Evolutionary conservation across 2,329 filamentous ascomycete species (phyloP), one percentile per base, ranked within the genome.

Genomic region (Hypoxylon sp.): DNA sequence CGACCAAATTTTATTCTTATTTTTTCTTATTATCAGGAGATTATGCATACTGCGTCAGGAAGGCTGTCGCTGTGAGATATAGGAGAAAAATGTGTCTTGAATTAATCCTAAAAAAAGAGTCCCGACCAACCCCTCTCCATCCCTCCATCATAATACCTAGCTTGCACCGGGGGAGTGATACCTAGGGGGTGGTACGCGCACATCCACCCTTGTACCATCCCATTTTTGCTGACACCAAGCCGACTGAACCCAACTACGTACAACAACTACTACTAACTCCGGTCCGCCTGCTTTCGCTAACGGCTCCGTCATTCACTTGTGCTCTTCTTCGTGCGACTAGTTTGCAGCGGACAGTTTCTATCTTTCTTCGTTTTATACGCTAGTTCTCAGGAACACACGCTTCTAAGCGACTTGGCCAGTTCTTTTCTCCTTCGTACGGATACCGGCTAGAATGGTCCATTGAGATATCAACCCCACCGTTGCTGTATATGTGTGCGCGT

Each of bases 391-490:
- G 15, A 9, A n/a, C 7, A 8, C 13, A 31, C n/a, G 17, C n/a
- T n/a, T n/a, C n/a, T n/a, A n/a, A n/a, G n/a, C n/a, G n/a, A n/a
- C 17, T 7, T 15, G 34, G 23, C 26, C 45, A 20, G 16, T 20
- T 23, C 29, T 17, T 47, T 38, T 15, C 31, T 45, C 29, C 38
- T 31, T 44, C 21, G 25, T 55, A 48, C 42, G 30, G 34, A 25
- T 44, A 38, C 23, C 27, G 34, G 46, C 38, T 32, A 50, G 32
- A 42, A 55, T 58, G 46, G 27, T 44, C 49, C 27, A 57, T 57
- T 53, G 17, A 46, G 16, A 47, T 31, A n/a, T 13, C 26, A 37
- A 51, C 42, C 46, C 51, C 55, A 49, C 38, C 42, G 46, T 46
- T 58, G 30, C n/a, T 45, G 30, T 51, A 48, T 50, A 32, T 45